Evolutionary conservation across 495 filamentous ascomycete genomes (phyloP).

Genomic region (Aeminium ludgeri): DNA sequence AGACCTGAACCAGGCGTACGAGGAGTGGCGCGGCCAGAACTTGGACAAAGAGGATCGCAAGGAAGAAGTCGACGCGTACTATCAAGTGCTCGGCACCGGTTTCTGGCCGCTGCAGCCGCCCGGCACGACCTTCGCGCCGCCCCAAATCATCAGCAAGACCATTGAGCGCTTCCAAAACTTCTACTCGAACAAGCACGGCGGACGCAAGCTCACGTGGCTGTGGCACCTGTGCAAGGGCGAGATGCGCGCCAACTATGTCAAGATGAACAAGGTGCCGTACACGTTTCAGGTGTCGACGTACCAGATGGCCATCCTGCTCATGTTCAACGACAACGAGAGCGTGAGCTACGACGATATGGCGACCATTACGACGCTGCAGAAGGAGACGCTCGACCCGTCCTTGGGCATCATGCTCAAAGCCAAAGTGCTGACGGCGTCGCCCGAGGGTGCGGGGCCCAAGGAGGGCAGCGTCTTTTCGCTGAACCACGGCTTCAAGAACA

Average conservation of each 20-base stretch:
- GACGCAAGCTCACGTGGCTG: slow-evolving; percentile 90
- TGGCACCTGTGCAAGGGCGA: slow-evolving; percentile 98
- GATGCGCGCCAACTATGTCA: slow-evolving; percentile 82
- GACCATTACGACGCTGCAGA: slow-evolving; percentile 56
- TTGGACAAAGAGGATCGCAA: slow-evolving; percentile 45
- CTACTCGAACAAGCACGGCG: slow-evolving; percentile 90
- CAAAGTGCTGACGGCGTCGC: slow-evolving; percentile 55
- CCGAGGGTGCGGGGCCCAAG: slow-evolving; percentile 57
- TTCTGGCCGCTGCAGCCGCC: slow-evolving; percentile 92
- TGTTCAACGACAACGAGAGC: slow-evolving; percentile 85
- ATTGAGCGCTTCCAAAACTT: slow-evolving; percentile 79
- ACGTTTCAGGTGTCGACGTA: slow-evolving; percentile 96
- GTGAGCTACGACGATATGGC: slow-evolving; percentile 76
- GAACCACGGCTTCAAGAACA: slow-evolving; percentile 92
- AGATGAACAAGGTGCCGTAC: slow-evolving; percentile 71
- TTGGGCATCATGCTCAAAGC: slow-evolving; percentile 76
- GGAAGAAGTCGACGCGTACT: slow-evolving; percentile 54
- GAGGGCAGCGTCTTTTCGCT: slow-evolving; percentile 59
- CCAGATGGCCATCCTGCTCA: slow-evolving; percentile 90
- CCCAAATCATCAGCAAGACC: slow-evolving; percentile 66
- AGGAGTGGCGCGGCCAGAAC: slow-evolving; percentile 45
- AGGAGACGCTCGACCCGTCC: slow-evolving; percentile 70
- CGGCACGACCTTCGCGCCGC: slow-evolving; percentile 69
- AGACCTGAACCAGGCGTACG: slow-evolving; percentile 79
- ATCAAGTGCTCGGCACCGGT: slow-evolving; percentile 82